Percentiles rank a stretch among this genome's conserved stretches.
These are phyloP conservation scores for Penicillium paneum DNA, from an alignment of 2,329 filamentous ascomycete genomes.

Conservation along the genomic window DNA sequence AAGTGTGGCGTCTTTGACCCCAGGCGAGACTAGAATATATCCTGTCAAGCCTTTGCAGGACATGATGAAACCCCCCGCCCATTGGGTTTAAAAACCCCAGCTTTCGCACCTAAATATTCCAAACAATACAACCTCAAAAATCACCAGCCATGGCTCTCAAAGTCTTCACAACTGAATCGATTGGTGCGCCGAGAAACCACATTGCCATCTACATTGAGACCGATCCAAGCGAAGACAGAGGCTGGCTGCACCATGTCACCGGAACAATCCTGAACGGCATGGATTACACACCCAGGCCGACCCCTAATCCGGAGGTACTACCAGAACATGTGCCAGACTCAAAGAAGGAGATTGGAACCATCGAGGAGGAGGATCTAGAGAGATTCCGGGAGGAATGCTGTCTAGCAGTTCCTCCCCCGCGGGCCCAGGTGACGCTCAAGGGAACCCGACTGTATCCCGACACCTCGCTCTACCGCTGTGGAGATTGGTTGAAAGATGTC, in stretches of 20 bases:
- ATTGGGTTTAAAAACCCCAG: neutral
- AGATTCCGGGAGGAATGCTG: slow-evolving; percentile 14
- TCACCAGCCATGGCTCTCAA: slow-evolving; percentile 7
- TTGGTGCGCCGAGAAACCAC: slow-evolving; percentile 14
- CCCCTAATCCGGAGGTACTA: slow-evolving; percentile 6
- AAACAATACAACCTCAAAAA: neutral
- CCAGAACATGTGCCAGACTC: slow-evolving; percentile 9
- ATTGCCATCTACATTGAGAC: slow-evolving; percentile 20
- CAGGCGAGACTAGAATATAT: neutral
- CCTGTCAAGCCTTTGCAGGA: too few relatives aligned
- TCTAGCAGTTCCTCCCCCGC: slow-evolving; percentile 10
- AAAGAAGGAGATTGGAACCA: slow-evolving; percentile 16
- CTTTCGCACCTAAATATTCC: neutral
- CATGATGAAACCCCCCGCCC: neutral
- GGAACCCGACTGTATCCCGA: slow-evolving; percentile 11
- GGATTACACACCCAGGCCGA: slow-evolving; percentile 10
- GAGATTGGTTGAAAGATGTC: slow-evolving; percentile 17
- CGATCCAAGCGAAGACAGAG: slow-evolving; percentile 4
- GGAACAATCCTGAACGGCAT: slow-evolving; percentile 20
- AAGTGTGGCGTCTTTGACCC: neutral
- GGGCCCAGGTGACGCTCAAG: slow-evolving; percentile 11
- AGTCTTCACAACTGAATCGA: slow-evolving; percentile 16
- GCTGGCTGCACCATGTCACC: slow-evolving; percentile 16
- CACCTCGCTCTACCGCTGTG: slow-evolving; percentile 16
- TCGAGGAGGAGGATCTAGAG: slow-evolving; percentile 10